Evolutionary conservation across 2,329 filamentous ascomycete genomes (phyloP), one percentile per base, ranked within the genome.

Genomic region (Nigrospora oryzae): DNA sequence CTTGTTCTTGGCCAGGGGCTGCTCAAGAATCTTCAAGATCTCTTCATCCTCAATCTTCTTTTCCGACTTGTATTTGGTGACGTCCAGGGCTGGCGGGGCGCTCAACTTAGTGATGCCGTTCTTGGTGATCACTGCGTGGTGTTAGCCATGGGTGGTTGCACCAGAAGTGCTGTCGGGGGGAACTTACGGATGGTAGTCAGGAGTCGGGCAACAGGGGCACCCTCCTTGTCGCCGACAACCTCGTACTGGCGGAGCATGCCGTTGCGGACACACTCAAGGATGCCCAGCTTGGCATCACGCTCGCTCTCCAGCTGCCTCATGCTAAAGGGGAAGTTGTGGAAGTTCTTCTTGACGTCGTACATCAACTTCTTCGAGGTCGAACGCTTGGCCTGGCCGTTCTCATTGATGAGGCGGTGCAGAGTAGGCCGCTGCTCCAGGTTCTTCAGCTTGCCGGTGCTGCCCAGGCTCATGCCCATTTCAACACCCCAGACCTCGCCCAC

Each of bases 31-130:
- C 76, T 93, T 88, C 57, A 97, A 81, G 54, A 98, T 77, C 71
- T 97, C 91, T 72, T 95, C 89, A 53, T 97, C 91, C 54, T 83
- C 84, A 61, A 98, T 95, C 79, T 96, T 96, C 81, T 97, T 97
- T 67, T 97, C 90, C 32, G 88, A 84, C 79, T 95, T 85, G 75
- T 84, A 81, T 73, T 90, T 89, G 63, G 76, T 79, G 50, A 93
- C 65, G 62, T 97, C 89, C 51, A 85, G 75, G 17, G 83, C 65
- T 50, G 86, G 81, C 32, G 93, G 84, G 23, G 79, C 83, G 57
- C 88, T 83, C 47, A 98, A 73, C 70, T 87, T 88, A 61, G 86
- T 89, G 59, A 98, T 74, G 55, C 93, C 93, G 65, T 97, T 96
- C 81, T 98, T 98, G 60, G 89, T 96, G 66, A 98, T 89, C 49